Percentiles rank a stretch among this genome's conserved stretches.
These are phyloP conservation scores for Coemansia furcata DNA, from an alignment of 192 early-diverging fungal species.

Conservation along the genomic window DNA sequence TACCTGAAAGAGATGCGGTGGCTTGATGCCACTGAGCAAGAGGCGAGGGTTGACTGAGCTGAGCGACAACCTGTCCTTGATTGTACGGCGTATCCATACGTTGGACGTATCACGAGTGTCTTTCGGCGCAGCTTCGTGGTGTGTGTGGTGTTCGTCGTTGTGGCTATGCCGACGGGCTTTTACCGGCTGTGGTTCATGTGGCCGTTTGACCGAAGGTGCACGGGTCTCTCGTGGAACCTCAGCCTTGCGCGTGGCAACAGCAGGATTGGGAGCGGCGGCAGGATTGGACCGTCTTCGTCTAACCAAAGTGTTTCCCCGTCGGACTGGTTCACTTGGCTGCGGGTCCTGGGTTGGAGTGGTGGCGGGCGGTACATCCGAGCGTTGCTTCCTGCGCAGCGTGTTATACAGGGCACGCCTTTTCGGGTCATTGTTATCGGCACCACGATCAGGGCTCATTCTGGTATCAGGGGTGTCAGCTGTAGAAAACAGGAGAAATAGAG, in stretches of 20 bases:
- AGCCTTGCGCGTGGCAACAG: not conserved
- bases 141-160: not conserved
- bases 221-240: not conserved
- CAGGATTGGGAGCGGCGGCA: not conserved
- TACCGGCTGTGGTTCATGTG: not conserved
- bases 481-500: not conserved
- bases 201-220: not conserved
- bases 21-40: constrained; percentile 10
- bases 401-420: not conserved
- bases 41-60: constrained; percentile 5
- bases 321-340: not conserved
- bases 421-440: not conserved
- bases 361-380: not conserved
- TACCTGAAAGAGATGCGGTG: constrained; percentile 14
- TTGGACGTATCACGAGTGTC: constrained; percentile 14
- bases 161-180: not conserved
- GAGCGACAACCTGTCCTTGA: constrained; percentile 12
- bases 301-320: not conserved
- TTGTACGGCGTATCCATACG: constrained; percentile 8
- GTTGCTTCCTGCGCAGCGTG: not conserved
- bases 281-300: not conserved
- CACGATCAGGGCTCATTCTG: not conserved
- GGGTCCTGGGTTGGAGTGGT: not conserved
- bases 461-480: not conserved
- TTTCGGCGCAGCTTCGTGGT: not conserved